phyloP scores from a whole-genome alignment of 345 rosid genomes.

The Zanthoxylum bungeanum region DNA sequence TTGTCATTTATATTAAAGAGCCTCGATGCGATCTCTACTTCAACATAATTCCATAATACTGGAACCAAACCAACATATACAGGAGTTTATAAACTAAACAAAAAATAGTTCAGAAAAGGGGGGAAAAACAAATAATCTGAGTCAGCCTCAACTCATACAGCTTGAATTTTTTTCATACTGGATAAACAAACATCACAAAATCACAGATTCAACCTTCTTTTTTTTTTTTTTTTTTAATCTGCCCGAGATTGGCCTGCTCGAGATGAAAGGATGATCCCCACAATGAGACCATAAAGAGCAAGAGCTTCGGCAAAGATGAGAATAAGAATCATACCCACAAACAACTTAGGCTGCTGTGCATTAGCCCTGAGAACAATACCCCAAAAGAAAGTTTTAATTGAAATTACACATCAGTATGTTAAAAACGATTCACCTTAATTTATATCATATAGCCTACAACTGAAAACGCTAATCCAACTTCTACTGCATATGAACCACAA shows the following conservation, averaged over 20 bases:
- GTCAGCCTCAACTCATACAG: neutral
- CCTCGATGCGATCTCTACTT: too few species aligned
- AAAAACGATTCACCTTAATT: neutral
- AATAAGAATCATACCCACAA: conserved; percentile 49
- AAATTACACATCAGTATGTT: neutral
- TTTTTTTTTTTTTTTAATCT: conserved; percentile 20
- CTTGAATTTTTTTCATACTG: neutral
- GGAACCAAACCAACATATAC: neutral
- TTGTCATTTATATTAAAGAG: neutral
- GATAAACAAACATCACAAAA: neutral
- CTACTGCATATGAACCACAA: neutral
- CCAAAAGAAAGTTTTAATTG: neutral
- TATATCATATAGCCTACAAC: neutral
- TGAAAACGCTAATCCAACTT: neutral
- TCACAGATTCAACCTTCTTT: neutral
- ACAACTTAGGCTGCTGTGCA: conserved; percentile 43
- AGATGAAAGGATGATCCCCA: conserved; percentile 48
- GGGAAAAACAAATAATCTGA: neutral
- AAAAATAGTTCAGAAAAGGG: too few species aligned
- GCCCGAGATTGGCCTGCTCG: conserved; percentile 54
- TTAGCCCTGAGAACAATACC: conserved; percentile 30
- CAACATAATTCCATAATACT: neutral
- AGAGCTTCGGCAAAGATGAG: conserved; percentile 44
- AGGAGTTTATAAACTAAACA: neutral
- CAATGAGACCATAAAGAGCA: conserved; percentile 46